Base-by-base conservation (phyloP, 2,329 filamentous ascomycete species). In the Ophiosphaerella narmari region DNA sequence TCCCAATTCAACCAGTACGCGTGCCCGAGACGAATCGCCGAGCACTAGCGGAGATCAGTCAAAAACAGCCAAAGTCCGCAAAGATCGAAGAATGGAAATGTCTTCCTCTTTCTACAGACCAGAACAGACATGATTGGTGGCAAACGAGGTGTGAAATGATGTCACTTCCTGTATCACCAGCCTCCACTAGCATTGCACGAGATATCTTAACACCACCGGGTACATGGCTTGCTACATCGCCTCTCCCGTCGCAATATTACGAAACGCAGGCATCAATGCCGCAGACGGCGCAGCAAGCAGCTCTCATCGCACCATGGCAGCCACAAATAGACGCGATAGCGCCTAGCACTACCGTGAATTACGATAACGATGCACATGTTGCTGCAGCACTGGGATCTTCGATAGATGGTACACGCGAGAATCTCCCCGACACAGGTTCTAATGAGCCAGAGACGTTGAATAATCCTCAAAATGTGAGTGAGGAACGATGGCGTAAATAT, bases 81-180 rank as follows among this genome's bases (percentile, higher is more conserved):
- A 65, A 62, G 37, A 49, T 62, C 9, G 59, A 62, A 31, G 62
- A 63, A 44, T 65, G 62, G 62, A 61, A 49, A 35, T 45, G 23
- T 7, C 37, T 58, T 5, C 59, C 62, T 13, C 29, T 65, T 11
- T 31, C 7, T 3, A 50, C 47, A 16, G 58, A 59, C 16, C 41
- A 43, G 24, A 42, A 63, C 24, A 41, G 57, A 36, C 44, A 46
- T 11, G 11, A 26, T 7, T 64, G 59, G 61, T 59, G 59, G 59
- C 36, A 39, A 12, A 43, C 24, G 24, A 57, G 49, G 45, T 37
- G 21, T 16, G 41, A 39, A 4, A 24, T 44, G 24, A 29, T 55
- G 16, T 14, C 32, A 2, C 37, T 31, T 11, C 31, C 42, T 23
- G 29, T 37, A n/a, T 35, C 46, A n/a, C 16, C 37, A 31, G 26